These are phyloP conservation scores for Cordyceps pruinosa DNA, from an alignment of 2,329 filamentous ascomycete species.

Conservation along the genomic window DNA sequence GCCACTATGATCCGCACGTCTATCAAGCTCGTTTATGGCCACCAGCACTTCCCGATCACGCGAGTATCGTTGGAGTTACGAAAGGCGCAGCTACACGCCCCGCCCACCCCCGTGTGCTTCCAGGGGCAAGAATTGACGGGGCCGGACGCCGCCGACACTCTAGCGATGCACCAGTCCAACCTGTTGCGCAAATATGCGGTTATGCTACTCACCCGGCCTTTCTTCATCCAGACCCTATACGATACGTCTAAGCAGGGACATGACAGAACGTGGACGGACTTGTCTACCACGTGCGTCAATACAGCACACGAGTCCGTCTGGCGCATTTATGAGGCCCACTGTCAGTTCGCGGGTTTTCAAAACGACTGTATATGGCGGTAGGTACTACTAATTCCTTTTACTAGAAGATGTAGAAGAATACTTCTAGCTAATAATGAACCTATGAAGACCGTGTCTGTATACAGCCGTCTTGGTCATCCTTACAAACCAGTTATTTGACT, in stretches of 20 bases:
- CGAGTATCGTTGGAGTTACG: background rate
- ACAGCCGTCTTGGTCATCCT: constrained; percentile 47
- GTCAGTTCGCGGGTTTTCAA: background rate
- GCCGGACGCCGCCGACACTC: background rate
- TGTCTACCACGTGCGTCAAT: background rate
- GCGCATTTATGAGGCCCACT: background rate
- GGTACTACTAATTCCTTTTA: background rate
- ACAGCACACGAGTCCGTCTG: background rate
- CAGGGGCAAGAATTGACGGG: too few relatives aligned
- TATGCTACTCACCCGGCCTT: background rate
- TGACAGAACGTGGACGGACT: background rate
- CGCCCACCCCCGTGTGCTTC: background rate
- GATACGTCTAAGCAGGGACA: background rate
- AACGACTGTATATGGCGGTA: constrained; percentile 7
- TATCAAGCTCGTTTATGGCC: background rate
- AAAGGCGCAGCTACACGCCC: background rate
- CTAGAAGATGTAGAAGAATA: background rate
- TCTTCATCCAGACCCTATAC: background rate
- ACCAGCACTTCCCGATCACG: background rate
- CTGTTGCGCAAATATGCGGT: background rate
- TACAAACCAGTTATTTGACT: constrained; percentile 48
- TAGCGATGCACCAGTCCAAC: background rate
- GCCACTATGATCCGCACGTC: background rate
- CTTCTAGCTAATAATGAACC: background rate
- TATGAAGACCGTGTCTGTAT: constrained; percentile 48